These are phyloP conservation scores for Cladosporium sp. DNA, from an alignment of 2,329 filamentous ascomycete genomes.

Conservation along the genomic window DNA sequence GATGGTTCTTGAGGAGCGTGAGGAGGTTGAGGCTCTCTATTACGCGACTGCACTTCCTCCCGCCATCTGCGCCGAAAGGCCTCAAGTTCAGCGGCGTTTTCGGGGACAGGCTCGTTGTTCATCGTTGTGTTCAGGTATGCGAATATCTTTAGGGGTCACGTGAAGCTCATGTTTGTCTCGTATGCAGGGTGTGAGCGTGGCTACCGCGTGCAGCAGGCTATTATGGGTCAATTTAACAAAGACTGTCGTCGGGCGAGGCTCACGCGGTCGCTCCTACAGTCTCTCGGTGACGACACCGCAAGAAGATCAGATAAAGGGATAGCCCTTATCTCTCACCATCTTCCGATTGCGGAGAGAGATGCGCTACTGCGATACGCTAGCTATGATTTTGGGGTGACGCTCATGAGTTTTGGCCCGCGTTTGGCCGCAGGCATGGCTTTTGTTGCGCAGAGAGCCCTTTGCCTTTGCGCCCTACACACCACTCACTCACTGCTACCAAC, in stretches of 20 bases:
- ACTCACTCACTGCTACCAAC: background rate
- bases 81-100: constrained; percentile 68
- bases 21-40: constrained; percentile 31
- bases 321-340: constrained; percentile 6
- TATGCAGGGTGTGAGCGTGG: background rate
- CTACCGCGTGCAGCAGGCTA: background rate
- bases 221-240: background rate
- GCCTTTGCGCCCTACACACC: background rate
- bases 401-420: constrained; percentile 1
- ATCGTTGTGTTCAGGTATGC: background rate
- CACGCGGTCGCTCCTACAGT: background rate
- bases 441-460: background rate
- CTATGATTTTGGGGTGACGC: constrained; percentile 1
- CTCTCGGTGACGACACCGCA: background rate
- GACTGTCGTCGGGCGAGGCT: background rate
- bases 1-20: background rate
- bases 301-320: background rate
- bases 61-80: constrained; percentile 84
- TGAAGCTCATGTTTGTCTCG: background rate
- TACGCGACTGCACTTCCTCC: constrained; percentile 68
- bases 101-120: constrained; percentile 15
- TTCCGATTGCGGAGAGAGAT: constrained; percentile 14
- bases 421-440: background rate
- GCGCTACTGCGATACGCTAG: constrained; percentile 9
- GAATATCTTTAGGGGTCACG: background rate